phyloP scores from a whole-genome alignment of 192 early-diverging fungal genomes.

The Podila epicladia region DNA sequence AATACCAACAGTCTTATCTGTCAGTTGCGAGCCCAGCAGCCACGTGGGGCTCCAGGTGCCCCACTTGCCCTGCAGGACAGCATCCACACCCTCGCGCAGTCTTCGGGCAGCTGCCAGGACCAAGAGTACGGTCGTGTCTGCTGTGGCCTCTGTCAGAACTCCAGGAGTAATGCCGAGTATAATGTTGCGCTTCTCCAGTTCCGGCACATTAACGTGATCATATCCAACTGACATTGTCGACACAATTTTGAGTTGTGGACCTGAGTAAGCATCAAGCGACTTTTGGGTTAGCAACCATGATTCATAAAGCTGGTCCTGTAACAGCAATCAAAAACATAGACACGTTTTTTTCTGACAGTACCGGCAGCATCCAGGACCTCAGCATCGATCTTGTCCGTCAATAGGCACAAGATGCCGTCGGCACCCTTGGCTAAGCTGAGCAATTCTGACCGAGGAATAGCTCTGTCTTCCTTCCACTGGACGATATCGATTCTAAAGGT shows the following conservation, averaged over 20 bases:
- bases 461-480: conserved; percentile 62
- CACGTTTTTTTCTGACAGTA: conserved; percentile 1
- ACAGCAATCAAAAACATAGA: not conserved
- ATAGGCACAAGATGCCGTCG: conserved; percentile 70
- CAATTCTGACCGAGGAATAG: conserved; percentile 62
- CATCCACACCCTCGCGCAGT: conserved; percentile 59
- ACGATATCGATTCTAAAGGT: conserved; percentile 54
- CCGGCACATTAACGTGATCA: conserved; percentile 78
- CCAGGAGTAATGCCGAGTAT: conserved; percentile 84
- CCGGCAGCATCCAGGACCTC: conserved; percentile 76
- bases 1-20: conserved; percentile 82
- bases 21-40: conserved; percentile 79
- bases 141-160: conserved; percentile 89
- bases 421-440: conserved; percentile 61
- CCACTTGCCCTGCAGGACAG: conserved; percentile 59
- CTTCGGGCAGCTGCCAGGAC: conserved; percentile 76
- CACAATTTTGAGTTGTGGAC: conserved; percentile 70
- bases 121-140: conserved; percentile 82
- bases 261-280: not conserved
- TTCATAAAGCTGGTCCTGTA: not conserved
- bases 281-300: too few relatives aligned
- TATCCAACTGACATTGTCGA: conserved; percentile 87
- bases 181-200: conserved; percentile 62
- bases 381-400: conserved; percentile 79
- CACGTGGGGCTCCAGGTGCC: conserved; percentile 68